These are phyloP conservation scores for Penicillium concentricum DNA, from an alignment of 2,329 filamentous ascomycete genomes.

Conservation along the genomic window DNA sequence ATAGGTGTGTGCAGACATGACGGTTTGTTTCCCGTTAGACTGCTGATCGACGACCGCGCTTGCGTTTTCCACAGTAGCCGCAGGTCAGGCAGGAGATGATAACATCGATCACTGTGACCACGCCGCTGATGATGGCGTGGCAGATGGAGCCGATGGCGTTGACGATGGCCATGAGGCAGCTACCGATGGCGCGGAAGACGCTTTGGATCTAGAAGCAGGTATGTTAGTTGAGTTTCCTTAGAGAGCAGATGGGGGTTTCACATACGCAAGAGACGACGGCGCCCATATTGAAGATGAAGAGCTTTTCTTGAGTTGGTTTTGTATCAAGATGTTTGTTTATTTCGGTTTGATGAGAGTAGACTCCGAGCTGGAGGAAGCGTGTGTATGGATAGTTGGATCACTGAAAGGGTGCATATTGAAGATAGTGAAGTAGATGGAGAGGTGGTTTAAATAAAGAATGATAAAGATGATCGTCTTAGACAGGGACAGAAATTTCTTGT, in stretches of 20 bases:
- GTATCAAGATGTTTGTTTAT: slow-evolving; percentile 9
- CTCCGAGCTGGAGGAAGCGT: slow-evolving; percentile 31
- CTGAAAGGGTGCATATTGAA: slow-evolving; percentile 30
- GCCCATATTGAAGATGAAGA: slow-evolving; percentile 62
- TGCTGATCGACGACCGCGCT: slow-evolving; percentile 26
- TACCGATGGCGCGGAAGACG: slow-evolving; percentile 63
- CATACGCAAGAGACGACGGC: slow-evolving; percentile 81
- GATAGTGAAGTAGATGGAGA: not conserved
- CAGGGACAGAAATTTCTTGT: not conserved
- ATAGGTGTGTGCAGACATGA: not conserved
- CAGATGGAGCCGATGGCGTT: slow-evolving; percentile 65
- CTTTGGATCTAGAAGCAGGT: slow-evolving; percentile 51
- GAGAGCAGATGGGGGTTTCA: slow-evolving; percentile 22
- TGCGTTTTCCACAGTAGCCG: slow-evolving; percentile 37
- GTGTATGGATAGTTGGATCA: slow-evolving; percentile 28
- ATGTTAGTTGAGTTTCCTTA: slow-evolving; percentile 25
- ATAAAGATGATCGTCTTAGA: slow-evolving; percentile 1
- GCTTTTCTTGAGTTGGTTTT: slow-evolving; percentile 4
- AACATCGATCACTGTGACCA: slow-evolving; percentile 65
- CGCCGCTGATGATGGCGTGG: slow-evolving; percentile 65
- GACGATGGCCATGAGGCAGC: slow-evolving; percentile 66
- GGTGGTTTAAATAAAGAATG: slow-evolving; percentile 7
- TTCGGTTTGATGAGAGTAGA: slow-evolving; percentile 14
- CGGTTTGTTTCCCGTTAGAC: slow-evolving; percentile 8
- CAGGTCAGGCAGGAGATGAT: slow-evolving; percentile 64